Conservation (phyloP, 257 asterid species). For the Solanum bukasovii region DNA sequence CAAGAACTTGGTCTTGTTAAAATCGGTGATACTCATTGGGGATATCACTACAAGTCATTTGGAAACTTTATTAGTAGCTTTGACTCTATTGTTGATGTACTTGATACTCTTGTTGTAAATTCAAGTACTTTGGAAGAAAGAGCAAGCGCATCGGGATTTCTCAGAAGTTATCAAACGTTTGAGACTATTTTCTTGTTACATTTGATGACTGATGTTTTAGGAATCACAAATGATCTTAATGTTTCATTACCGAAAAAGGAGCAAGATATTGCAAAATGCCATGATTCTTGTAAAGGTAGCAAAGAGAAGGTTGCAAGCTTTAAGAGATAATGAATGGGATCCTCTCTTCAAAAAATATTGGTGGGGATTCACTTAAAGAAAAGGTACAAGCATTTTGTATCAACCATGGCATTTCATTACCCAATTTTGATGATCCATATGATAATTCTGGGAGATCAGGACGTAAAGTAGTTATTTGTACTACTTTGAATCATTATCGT, state of each 20-base stretch:
- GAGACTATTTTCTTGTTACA: not conserved
- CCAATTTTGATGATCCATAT: not conserved
- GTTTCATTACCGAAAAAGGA: not conserved
- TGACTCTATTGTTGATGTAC: not conserved
- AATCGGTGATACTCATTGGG: not conserved
- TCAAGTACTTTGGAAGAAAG: not conserved
- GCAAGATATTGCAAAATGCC: not conserved
- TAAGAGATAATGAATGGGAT: not conserved
- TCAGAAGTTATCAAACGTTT: not conserved
- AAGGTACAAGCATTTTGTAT: not conserved
- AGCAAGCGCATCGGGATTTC: not conserved
- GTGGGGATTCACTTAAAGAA: not conserved
- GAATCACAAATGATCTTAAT: not conserved
- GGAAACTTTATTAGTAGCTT: not conserved
- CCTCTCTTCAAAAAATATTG: not conserved
- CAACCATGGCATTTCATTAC: not conserved
- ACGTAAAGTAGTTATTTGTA: no score
- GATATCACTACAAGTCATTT: not conserved
- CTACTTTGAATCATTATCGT: not conserved
- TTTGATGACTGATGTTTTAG: not conserved
- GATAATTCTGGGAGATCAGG: not conserved
- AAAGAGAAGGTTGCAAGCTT: not conserved
- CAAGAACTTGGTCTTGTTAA: not conserved
- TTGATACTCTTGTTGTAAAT: not conserved
- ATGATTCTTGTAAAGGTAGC: not conserved